Evolutionary conservation across 2,329 filamentous ascomycete species (phyloP).

Genomic region (Chrysoporthe cubensis): DNA sequence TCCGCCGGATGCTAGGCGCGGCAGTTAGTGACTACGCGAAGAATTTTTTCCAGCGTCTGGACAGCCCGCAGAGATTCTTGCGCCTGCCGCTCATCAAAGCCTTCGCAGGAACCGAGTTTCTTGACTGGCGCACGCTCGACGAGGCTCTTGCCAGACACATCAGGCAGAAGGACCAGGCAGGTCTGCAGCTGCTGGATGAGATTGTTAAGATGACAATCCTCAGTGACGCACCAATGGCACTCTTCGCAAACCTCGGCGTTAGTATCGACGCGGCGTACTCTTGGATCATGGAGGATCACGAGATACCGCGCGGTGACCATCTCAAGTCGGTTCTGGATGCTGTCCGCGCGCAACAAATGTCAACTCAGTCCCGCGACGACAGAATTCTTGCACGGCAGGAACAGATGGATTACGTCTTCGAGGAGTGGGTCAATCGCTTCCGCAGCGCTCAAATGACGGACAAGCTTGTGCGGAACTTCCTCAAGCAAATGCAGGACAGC

Average conservation of each 20-base stretch:
- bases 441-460: constrained; percentile 77
- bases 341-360: constrained; percentile 44
- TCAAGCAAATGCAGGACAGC: constrained; percentile 79
- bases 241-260: constrained; percentile 84
- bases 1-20: constrained; percentile 62
- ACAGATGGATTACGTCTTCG: constrained; percentile 92
- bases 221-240: constrained; percentile 73
- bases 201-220: constrained; percentile 80
- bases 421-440: constrained; percentile 87
- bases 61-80: constrained; percentile 55
- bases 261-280: constrained; percentile 80
- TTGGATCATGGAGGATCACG: constrained; percentile 78
- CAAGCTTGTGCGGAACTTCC: constrained; percentile 73
- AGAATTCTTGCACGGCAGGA: constrained; percentile 67
- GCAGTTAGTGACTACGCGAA: constrained; percentile 59
- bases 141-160: constrained; percentile 75
- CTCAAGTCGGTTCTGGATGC: constrained; percentile 67
- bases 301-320: constrained; percentile 65
- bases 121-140: constrained; percentile 70
- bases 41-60: constrained; percentile 60
- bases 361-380: constrained; percentile 57
- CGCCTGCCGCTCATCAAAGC: constrained; percentile 62
- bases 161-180: constrained; percentile 69
- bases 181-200: constrained; percentile 78
- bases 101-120: constrained; percentile 61